Conservation (phyloP, 2,329 filamentous ascomycete species). For the Podosphaera leucotricha region DNA sequence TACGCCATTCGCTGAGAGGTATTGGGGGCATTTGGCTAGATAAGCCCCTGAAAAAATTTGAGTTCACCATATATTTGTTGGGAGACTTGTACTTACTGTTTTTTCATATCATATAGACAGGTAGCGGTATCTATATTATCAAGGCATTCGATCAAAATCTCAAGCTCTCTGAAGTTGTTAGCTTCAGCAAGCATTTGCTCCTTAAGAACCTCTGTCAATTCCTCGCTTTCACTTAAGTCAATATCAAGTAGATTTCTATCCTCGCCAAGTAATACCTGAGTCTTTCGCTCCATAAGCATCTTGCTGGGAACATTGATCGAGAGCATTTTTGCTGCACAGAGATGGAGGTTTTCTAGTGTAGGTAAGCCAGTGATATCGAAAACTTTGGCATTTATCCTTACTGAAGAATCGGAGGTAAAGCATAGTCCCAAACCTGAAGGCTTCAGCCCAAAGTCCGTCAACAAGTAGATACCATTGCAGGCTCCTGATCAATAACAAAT, state of each 20-base stretch:
- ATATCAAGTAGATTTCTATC: slow-evolving; percentile 16
- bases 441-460: slow-evolving; percentile 45
- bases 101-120: slow-evolving; percentile 1
- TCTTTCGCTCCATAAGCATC: slow-evolving; percentile 15
- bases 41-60: background rate
- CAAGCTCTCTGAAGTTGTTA: slow-evolving; percentile 42
- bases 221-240: slow-evolving; percentile 10
- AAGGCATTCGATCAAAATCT: slow-evolving; percentile 39
- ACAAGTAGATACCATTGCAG: slow-evolving; percentile 69
- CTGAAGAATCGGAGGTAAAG: slow-evolving; percentile 69
- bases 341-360: slow-evolving; percentile 18
- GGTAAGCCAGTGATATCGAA: slow-evolving; percentile 5
- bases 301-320: slow-evolving; percentile 25
- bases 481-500: slow-evolving; percentile 50
- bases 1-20: slow-evolving; percentile 20
- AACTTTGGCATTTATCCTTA: slow-evolving; percentile 25
- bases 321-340: slow-evolving; percentile 31
- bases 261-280: slow-evolving; percentile 19
- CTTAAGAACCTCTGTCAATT: slow-evolving; percentile 11
- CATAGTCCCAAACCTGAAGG: slow-evolving; percentile 42
- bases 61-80: background rate
- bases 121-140: slow-evolving; percentile 38
- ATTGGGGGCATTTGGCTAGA: background rate
- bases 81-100: background rate
- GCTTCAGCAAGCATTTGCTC: slow-evolving; percentile 26